phyloP scores from a whole-genome alignment of 2,329 filamentous ascomycete species.

The Aspergillus ustus region DNA sequence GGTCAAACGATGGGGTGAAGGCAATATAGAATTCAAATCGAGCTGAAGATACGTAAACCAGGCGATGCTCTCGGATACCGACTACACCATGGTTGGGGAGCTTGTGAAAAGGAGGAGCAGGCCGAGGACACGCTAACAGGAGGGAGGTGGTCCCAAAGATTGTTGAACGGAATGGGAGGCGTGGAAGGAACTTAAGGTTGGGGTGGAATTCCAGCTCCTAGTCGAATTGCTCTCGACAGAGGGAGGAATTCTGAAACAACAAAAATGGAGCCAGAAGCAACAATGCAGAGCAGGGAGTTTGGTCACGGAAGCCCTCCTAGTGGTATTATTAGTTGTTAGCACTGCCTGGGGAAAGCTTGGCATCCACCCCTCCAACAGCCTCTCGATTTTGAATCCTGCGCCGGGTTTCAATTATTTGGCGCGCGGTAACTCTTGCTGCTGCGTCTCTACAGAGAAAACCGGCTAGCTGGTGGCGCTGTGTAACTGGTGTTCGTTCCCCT shows the following conservation, averaged over 20 bases:
- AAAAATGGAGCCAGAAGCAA: slow-evolving; percentile 13
- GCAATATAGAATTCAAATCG: slow-evolving; percentile 12
- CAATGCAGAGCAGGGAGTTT: background rate
- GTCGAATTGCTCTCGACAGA: slow-evolving; percentile 12
- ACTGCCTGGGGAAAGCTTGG: slow-evolving; percentile 15
- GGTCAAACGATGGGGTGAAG: slow-evolving; percentile 13
- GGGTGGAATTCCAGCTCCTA: slow-evolving; percentile 19
- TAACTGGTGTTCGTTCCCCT: background rate
- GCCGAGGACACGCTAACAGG: slow-evolving; percentile 6
- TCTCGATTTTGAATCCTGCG: background rate
- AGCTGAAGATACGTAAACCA: slow-evolving; percentile 10
- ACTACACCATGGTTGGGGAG: slow-evolving; percentile 25
- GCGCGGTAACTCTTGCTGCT: too few species aligned
- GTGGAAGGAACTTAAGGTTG: slow-evolving; percentile 5
- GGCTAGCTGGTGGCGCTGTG: background rate
- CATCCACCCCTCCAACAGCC: background rate
- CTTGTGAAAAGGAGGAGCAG: slow-evolving; percentile 4
- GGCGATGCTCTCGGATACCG: slow-evolving; percentile 14
- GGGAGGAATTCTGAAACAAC: slow-evolving; percentile 15
- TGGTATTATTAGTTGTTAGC: slow-evolving; percentile 4
- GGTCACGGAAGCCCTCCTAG: background rate
- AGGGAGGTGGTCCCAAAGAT: slow-evolving; percentile 16
- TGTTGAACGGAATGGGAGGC: slow-evolving; percentile 12
- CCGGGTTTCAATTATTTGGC: background rate
- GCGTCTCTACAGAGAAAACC: background rate